phyloP scores from a whole-genome alignment of 305 asterid genomes.

The Rubia peregrina region DNA sequence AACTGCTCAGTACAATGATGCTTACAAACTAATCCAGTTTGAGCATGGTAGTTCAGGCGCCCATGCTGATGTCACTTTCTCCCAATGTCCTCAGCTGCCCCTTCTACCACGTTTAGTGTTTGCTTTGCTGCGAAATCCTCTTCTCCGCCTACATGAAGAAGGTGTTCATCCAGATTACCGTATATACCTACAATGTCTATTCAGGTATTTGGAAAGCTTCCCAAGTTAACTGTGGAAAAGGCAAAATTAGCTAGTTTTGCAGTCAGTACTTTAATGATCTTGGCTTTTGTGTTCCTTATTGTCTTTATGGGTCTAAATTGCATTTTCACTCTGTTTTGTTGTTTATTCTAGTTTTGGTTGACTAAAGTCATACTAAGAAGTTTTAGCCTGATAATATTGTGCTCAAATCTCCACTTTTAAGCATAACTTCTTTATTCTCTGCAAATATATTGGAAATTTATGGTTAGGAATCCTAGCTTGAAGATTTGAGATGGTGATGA shows the following conservation, averaged over 20 bases:
- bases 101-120: constrained; percentile 82
- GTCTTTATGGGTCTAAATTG: not conserved
- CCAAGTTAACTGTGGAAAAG: not conserved
- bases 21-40: constrained; percentile 57
- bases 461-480: not conserved
- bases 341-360: not conserved
- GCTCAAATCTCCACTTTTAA: not conserved
- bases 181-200: constrained; percentile 89
- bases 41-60: constrained; percentile 50
- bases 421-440: constrained; percentile 1
- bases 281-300: not conserved
- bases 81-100: constrained; percentile 91
- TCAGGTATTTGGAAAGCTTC: constrained; percentile 45
- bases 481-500: not conserved
- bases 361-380: not conserved
- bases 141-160: constrained; percentile 96
- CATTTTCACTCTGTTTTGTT: not conserved
- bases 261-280: not conserved
- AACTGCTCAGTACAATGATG: constrained; percentile 82
- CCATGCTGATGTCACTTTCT: constrained; percentile 72
- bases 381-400: not conserved
- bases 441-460: not conserved
- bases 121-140: constrained; percentile 86
- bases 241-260: not conserved
- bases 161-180: constrained; percentile 98